phyloP scores from a whole-genome alignment of 176 grass and related monocot genomes.

The Cocos nucifera region DNA sequence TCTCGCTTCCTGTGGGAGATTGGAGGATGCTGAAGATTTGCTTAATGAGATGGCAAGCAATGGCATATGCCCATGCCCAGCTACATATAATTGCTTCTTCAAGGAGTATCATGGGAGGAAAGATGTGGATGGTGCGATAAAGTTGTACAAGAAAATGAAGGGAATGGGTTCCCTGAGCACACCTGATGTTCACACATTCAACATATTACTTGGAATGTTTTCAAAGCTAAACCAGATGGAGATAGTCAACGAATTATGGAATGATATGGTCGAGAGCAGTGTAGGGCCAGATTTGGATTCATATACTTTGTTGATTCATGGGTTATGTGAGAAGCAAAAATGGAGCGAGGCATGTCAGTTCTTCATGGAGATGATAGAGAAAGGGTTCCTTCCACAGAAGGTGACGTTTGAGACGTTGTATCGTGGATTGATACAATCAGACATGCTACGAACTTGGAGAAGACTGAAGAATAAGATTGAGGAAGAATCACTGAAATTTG shows the following conservation, averaged over 20 bases:
- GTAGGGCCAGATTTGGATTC: conserved; percentile 87
- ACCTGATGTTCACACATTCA: conserved; percentile 75
- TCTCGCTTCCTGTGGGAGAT: conserved; percentile 75
- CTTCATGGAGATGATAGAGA: conserved; percentile 99
- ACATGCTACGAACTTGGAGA: conserved; percentile 91
- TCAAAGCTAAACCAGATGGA: conserved; percentile 45
- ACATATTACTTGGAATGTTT: conserved; percentile 89
- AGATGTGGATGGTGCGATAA: conserved; percentile 43
- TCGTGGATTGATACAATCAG: conserved; percentile 74
- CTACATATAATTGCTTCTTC: conserved; percentile 89
- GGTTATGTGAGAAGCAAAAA: conserved; percentile 54
- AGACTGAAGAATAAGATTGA: conserved; percentile 83
- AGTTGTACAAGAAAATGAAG: conserved; percentile 81
- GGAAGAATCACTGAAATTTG: conserved; percentile 81
- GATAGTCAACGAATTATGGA: conserved; percentile 59
- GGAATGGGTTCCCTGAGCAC: conserved; percentile 27
- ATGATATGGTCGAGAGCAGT: conserved; percentile 52
- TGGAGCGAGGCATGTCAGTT: conserved; percentile 91
- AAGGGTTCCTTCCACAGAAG: conserved; percentile 85
- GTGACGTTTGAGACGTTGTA: conserved; percentile 82
- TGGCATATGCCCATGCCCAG: conserved; percentile 50
- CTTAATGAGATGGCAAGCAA: conserved; percentile 69
- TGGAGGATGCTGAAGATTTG: conserved; percentile 58
- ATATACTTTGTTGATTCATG: conserved; percentile 81
- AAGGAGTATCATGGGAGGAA: conserved; percentile 91